A percentile compares a stretch with the other conserved stretches of the same genome.
phyloP scores from a whole-genome alignment of 139 green algal genomes.

The Tetradesmus obliquus region DNA sequence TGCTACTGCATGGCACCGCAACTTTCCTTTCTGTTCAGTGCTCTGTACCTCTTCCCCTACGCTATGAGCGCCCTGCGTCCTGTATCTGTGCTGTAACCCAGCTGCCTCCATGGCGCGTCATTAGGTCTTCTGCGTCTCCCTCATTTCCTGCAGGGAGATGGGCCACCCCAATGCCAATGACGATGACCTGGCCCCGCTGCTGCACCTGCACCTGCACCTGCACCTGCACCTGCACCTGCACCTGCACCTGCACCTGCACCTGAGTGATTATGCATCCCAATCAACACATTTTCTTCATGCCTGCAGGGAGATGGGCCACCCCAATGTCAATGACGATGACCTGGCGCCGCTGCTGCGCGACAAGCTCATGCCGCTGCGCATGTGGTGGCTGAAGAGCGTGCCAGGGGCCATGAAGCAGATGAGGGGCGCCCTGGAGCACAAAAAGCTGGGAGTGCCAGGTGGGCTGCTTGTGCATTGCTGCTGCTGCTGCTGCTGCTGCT shows the following conservation, averaged over 20 bases:
- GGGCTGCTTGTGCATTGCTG: background rate
- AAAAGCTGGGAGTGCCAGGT: constrained; percentile 28
- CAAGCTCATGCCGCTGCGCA: constrained; percentile 69
- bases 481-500: background rate
- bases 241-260: constrained; percentile 34
- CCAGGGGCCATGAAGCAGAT: constrained; percentile 2
- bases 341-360: constrained; percentile 65
- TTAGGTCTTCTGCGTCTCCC: too few species aligned
- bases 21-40: too few species aligned
- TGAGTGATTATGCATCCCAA: too few species aligned
- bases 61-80: too few species aligned
- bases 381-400: constrained; percentile 24
- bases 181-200: constrained; percentile 61
- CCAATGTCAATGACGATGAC: constrained; percentile 71
- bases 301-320: constrained; percentile 55
- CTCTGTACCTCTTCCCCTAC: too few species aligned
- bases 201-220: constrained; percentile 26
- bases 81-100: too few species aligned
- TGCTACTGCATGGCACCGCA: too few species aligned
- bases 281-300: too few species aligned
- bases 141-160: constrained; percentile 52
- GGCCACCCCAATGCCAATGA: constrained; percentile 49
- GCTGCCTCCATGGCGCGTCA: too few species aligned
- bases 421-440: constrained; percentile 46
- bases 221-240: too few species aligned